Conservation (phyloP, 495 filamentous ascomycete species). For the Hypomontagnella monticulosa region DNA sequence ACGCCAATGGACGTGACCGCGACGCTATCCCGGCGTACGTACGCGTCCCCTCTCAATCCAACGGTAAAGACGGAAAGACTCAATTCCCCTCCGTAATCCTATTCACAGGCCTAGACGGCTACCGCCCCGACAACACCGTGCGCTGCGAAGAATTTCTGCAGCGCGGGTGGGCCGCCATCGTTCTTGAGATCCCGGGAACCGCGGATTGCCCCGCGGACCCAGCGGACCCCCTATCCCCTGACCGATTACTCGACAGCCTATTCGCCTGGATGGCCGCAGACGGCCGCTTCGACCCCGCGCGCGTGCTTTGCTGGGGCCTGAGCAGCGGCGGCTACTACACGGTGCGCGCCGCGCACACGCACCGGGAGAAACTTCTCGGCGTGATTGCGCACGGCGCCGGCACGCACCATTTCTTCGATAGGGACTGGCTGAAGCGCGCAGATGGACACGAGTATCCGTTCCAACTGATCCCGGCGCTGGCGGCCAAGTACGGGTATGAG, state of each 20-base stretch:
- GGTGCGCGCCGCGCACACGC: conserved; percentile 76
- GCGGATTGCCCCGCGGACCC: conserved; percentile 77
- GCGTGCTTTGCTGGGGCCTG: conserved; percentile 75
- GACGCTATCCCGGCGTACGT: conserved; percentile 70
- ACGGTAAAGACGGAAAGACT: conserved; percentile 39
- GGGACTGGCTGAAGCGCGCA: conserved; percentile 70
- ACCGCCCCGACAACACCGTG: conserved; percentile 79
- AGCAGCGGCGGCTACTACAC: conserved; percentile 83
- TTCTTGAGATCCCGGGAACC: conserved; percentile 82
- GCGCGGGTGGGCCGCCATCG: conserved; percentile 68
- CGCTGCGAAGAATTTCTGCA: conserved; percentile 71
- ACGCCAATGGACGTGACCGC: conserved; percentile 60
- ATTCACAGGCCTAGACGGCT: conserved; percentile 81
- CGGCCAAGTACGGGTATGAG: conserved; percentile 74
- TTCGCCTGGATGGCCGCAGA: conserved; percentile 71
- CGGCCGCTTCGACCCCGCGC: conserved; percentile 67
- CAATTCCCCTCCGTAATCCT: conserved; percentile 68
- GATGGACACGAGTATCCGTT: conserved; percentile 86
- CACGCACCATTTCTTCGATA: conserved; percentile 72
- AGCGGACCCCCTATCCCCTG: conserved; percentile 56
- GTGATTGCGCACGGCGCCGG: conserved; percentile 78
- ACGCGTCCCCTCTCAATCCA: conserved; percentile 58
- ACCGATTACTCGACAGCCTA: conserved; percentile 71
- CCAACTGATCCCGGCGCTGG: conserved; percentile 69
- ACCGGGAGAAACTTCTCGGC: conserved; percentile 65